A percentile compares a stretch with the other conserved stretches of the same genome.
These are phyloP conservation scores for Simmondsia chinensis DNA, from an alignment of 148 eudicot genomes.

Conservation along the genomic window DNA sequence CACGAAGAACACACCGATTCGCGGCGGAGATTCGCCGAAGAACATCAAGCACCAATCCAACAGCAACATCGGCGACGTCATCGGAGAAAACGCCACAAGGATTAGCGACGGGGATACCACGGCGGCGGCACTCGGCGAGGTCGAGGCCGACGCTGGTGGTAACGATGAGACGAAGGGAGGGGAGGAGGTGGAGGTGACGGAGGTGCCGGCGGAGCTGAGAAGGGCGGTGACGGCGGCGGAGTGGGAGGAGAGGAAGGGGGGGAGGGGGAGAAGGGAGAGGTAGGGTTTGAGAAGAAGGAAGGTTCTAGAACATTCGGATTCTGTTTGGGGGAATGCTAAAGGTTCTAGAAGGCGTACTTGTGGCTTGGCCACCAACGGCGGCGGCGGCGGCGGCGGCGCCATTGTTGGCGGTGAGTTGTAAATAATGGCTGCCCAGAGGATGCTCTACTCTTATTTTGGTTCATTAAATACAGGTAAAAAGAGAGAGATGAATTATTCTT, in stretches of 20 bases:
- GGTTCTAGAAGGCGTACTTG: too few species aligned
- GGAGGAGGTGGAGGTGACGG: slow-evolving; percentile 32
- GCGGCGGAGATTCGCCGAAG: slow-evolving; percentile 41
- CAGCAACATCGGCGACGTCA: slow-evolving; percentile 64
- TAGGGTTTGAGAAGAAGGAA: slow-evolving; percentile 27
- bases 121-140: slow-evolving; percentile 59
- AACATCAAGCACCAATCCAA: slow-evolving; percentile 52
- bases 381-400: too few species aligned
- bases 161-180: slow-evolving; percentile 42
- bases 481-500: too few species aligned
- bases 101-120: slow-evolving; percentile 42
- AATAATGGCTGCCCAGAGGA: too few species aligned
- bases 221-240: slow-evolving; percentile 21
- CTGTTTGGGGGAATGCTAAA: too few species aligned
- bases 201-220: slow-evolving; percentile 3
- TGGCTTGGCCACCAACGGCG: too few species aligned
- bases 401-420: too few species aligned
- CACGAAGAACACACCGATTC: slow-evolving; percentile 41
- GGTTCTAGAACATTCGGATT: too few species aligned
- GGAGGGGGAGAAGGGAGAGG: slow-evolving; percentile 20
- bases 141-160: slow-evolving; percentile 65
- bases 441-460: too few species aligned
- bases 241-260: slow-evolving; percentile 16
- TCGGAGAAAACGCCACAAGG: slow-evolving; percentile 24
- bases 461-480: too few species aligned